These are phyloP conservation scores for Prorocentrum cordatum DNA, from an alignment of 169 alveolate genomes.

Conservation along the genomic window DNA sequence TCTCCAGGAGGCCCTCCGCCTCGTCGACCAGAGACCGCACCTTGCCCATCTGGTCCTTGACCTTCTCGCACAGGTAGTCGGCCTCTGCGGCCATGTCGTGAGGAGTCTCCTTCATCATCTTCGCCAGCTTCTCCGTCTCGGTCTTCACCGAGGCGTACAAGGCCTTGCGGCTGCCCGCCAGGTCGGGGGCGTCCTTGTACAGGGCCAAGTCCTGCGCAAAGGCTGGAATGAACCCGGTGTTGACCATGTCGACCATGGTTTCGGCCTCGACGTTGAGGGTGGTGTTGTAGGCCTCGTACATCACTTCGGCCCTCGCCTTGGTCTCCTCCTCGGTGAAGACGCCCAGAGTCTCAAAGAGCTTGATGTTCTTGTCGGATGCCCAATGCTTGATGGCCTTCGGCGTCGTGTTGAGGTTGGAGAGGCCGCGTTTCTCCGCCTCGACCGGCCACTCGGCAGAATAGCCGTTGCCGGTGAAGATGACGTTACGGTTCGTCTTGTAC, in stretches of 20 bases:
- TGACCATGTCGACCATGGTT: constrained; percentile 24
- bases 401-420: constrained; percentile 55
- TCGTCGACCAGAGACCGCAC: constrained; percentile 34
- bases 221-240: constrained; percentile 29
- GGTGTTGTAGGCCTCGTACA: neutral
- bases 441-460: constrained; percentile 50
- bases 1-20: constrained; percentile 49
- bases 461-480: constrained; percentile 69
- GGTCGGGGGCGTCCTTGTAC: constrained; percentile 27
- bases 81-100: constrained; percentile 34
- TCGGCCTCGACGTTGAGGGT: neutral
- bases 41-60: constrained; percentile 37
- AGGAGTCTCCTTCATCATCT: neutral
- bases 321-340: constrained; percentile 49
- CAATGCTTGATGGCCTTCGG: constrained; percentile 11
- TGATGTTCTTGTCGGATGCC: constrained; percentile 1
- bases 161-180: constrained; percentile 35
- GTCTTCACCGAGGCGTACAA: neutral
- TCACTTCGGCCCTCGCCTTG: constrained; percentile 51
- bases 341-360: neutral
- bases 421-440: constrained; percentile 38
- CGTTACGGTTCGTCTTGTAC: constrained; percentile 10
- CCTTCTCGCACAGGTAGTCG: constrained; percentile 37
- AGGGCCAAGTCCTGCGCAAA: constrained; percentile 25
- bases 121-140: constrained; percentile 11